Base-by-base conservation (phyloP, 805 yeast species). In the Zygosaccharomyces rouxii region DNA sequence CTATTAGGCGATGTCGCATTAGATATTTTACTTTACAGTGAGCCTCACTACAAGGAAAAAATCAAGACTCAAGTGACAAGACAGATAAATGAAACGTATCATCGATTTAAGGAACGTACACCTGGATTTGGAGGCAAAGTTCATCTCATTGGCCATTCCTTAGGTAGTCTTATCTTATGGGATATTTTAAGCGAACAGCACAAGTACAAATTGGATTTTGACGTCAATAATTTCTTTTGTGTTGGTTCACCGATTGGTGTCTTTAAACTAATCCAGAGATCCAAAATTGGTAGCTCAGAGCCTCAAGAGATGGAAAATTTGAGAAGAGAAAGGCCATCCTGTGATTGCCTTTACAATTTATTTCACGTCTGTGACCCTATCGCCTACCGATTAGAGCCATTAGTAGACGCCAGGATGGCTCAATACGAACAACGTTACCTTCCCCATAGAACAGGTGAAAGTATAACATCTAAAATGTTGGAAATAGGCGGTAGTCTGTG, bases 331-430 rank as follows among this genome's bases (percentile, higher is more conserved):
- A 65, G 71, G 7, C 89, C 94, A 3, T 75, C 74, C 28, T 83
- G 85, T 53, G 68, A 72, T 2, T 85, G 86, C 58, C 65, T 86
- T 38, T 94, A 85, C 69, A 92, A 92, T 61, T 69, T 94, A 5
- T 89, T 86, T 69, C 95, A 92, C 57, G 87, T 92, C 0, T 84
- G 95, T 55, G 99, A 92, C 62, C 96, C 97, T 0, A 83, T 94
- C 35, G 90, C 92, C 0, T 89, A 90, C 59, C 72, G 98, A 47
- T 68, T 90, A 49, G 99, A 92, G 65, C 99, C 99, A 1, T 69
- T 92, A 49, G 76, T 90, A 4, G 60, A 60, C 41, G 47, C 45
- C 35, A 40, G 47, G 7, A 51, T 66, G 57, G 48, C 63, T 0
- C 37, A 55, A 5, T 55, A 55, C 19, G 62, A 62, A 37, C 64